Evolutionary conservation across 345 rosid species (phyloP).

Genomic region (Ceriops tagal): DNA sequence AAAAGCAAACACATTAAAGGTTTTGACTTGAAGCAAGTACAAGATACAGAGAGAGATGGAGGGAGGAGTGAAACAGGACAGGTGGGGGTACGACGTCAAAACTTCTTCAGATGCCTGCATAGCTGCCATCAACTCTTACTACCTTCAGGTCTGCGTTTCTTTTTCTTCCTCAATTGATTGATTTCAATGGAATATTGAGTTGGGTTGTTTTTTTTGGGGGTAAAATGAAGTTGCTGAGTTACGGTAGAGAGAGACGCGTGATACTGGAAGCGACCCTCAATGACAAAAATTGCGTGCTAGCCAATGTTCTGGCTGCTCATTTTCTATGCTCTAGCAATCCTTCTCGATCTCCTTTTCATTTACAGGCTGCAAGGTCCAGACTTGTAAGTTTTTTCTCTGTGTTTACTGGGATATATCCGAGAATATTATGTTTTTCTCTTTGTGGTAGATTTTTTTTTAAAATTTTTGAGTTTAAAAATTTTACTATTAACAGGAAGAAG

Average conservation of each 20-base stretch:
- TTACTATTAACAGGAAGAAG: conserved; percentile 47
- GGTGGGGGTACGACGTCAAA: conserved; percentile 76
- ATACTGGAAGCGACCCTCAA: conserved; percentile 54
- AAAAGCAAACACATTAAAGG: too few species aligned
- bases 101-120: conserved; percentile 63
- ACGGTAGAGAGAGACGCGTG: conserved; percentile 63
- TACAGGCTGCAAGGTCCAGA: conserved; percentile 56
- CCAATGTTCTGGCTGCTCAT: conserved; percentile 75
- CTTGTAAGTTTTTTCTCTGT: conserved; percentile 38
- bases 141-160: conserved; percentile 46
- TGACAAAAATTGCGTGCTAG: conserved; percentile 72
- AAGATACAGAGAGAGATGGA: conserved; percentile 31
- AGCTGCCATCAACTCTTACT: conserved; percentile 63
- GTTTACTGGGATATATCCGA: background rate
- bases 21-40: background rate
- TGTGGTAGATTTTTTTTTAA: background rate
- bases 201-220: background rate
- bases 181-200: background rate
- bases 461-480: background rate
- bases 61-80: conserved; percentile 44
- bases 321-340: conserved; percentile 46
- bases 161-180: background rate
- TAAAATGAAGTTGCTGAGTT: conserved; percentile 54
- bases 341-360: conserved; percentile 31
- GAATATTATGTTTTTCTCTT: background rate